A percentile compares a stretch with the other conserved stretches of the same genome.
These are phyloP conservation scores for Aschersonia sp. DNA, from an alignment of 2,329 filamentous ascomycete species.

Conservation along the genomic window DNA sequence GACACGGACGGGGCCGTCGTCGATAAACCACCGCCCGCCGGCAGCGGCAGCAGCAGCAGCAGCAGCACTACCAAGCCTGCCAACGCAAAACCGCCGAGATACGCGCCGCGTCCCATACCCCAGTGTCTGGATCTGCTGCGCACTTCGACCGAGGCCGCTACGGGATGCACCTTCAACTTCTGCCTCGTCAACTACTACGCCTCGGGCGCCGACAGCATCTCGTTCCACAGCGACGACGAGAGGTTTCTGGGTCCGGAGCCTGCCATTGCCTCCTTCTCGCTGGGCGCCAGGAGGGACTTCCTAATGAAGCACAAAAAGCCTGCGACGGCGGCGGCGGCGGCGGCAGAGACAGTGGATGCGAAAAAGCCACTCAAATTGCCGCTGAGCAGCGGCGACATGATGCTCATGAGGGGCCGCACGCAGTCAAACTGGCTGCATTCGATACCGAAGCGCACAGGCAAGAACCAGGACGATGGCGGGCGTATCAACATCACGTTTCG, in stretches of 20 bases:
- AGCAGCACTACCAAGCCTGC: too few relatives aligned
- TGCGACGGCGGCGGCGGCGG: constrained; percentile 27
- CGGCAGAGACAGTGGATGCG: constrained; percentile 12
- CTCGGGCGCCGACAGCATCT: constrained; percentile 61
- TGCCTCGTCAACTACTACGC: constrained; percentile 75
- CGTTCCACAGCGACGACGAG: constrained; percentile 71
- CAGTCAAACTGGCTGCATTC: constrained; percentile 66
- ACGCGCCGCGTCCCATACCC: constrained; percentile 54
- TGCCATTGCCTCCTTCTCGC: constrained; percentile 58
- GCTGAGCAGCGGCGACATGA: constrained; percentile 58
- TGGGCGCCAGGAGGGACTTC: constrained; percentile 62
- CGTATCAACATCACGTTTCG: constrained; percentile 69
- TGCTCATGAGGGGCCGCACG: constrained; percentile 63
- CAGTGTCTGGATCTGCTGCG: constrained; percentile 52
- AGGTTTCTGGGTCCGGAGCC: constrained; percentile 56
- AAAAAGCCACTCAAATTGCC: constrained; percentile 31
- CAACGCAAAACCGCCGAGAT: constrained; percentile 23
- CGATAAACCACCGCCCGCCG: constrained; percentile 25
- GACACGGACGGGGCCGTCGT: constrained; percentile 24
- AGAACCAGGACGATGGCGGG: constrained; percentile 45
- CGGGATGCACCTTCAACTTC: constrained; percentile 59
- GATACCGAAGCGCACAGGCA: constrained; percentile 58
- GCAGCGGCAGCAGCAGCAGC: constrained; percentile 5
- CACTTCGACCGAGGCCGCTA: constrained; percentile 47
- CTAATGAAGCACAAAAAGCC: constrained; percentile 57